These are phyloP conservation scores for Scutellospora calospora DNA, from an alignment of 371 early-diverging fungal species.

Conservation along the genomic window DNA sequence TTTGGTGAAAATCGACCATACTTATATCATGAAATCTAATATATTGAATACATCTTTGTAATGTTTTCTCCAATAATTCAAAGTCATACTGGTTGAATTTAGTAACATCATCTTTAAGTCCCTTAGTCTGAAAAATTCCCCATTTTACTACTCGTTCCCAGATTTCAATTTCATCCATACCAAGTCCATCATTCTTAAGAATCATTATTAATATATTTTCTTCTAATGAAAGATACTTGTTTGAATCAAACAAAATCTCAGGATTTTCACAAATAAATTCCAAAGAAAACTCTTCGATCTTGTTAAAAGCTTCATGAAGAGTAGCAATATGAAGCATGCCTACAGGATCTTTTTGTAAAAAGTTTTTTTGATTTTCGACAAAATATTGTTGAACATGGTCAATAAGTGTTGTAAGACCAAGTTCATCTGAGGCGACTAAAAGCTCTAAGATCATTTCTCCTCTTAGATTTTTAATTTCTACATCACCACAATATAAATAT, in stretches of 20 bases:
- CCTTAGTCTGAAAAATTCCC: too few species aligned
- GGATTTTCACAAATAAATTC: constrained; percentile 24
- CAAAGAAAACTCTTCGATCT: not conserved
- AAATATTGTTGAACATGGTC: too few species aligned
- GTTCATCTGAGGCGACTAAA: too few species aligned
- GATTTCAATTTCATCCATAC: not conserved
- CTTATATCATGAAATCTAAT: too few species aligned
- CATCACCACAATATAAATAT: not conserved
- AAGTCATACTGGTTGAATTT: too few species aligned
- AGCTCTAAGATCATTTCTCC: too few species aligned
- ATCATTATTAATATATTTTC: not conserved
- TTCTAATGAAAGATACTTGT: too few species aligned
- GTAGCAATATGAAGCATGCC: not conserved
- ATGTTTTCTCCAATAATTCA: too few species aligned
- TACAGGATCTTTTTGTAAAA: constrained; percentile 4
- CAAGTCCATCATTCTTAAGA: not conserved
- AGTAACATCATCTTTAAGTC: too few species aligned
- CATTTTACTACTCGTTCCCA: not conserved
- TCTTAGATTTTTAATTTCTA: not conserved
- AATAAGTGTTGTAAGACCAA: too few species aligned
- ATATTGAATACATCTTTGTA: too few species aligned
- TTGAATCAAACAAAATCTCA: not conserved
- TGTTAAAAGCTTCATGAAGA: not conserved
- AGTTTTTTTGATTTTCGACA: not conserved
- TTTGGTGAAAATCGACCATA: too few species aligned